A percentile compares a stretch with the other conserved stretches of the same genome.
phyloP scores from a whole-genome alignment of 2,329 filamentous ascomycete genomes.

The Onygenales sp. region DNA sequence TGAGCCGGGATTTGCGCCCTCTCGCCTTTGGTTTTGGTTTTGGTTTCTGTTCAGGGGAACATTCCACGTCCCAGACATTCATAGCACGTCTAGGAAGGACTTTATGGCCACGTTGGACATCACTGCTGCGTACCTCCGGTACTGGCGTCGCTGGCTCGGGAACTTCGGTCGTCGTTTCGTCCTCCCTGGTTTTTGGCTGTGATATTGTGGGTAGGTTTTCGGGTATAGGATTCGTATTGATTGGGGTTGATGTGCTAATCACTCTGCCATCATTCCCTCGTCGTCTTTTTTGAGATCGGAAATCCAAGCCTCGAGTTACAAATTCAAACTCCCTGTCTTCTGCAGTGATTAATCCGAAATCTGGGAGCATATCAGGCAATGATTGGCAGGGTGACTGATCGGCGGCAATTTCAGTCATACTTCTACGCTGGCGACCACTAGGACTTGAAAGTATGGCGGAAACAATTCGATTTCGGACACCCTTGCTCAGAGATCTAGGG shows the following conservation, averaged over 20 bases:
- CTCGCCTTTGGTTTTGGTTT: neutral
- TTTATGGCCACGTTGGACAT: neutral
- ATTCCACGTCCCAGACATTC: conserved; percentile 3
- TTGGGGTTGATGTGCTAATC: conserved; percentile 4
- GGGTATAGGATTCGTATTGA: neutral
- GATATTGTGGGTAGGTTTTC: neutral
- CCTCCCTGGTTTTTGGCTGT: neutral
- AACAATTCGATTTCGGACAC: neutral
- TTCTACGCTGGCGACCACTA: conserved; percentile 26
- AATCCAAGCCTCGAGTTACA: conserved; percentile 23
- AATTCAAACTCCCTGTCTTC: conserved; percentile 32
- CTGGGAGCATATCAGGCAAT: conserved; percentile 17
- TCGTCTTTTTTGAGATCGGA: conserved; percentile 27
- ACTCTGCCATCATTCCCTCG: conserved; percentile 24
- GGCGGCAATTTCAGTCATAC: conserved; percentile 33
- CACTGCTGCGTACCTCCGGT: neutral
- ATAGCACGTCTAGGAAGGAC: neutral
- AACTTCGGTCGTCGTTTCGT: neutral
- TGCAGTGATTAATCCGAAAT: conserved; percentile 26
- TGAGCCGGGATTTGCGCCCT: neutral
- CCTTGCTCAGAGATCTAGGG: neutral
- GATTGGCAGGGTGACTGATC: conserved; percentile 28
- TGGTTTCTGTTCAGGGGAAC: neutral
- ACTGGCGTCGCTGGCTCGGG: neutral
- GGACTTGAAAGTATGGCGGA: conserved; percentile 27